Percentiles rank a stretch among this genome's conserved stretches.
Evolutionary conservation across 805 yeast species (phyloP).

Genomic region (Candida lessepsii): DNA sequence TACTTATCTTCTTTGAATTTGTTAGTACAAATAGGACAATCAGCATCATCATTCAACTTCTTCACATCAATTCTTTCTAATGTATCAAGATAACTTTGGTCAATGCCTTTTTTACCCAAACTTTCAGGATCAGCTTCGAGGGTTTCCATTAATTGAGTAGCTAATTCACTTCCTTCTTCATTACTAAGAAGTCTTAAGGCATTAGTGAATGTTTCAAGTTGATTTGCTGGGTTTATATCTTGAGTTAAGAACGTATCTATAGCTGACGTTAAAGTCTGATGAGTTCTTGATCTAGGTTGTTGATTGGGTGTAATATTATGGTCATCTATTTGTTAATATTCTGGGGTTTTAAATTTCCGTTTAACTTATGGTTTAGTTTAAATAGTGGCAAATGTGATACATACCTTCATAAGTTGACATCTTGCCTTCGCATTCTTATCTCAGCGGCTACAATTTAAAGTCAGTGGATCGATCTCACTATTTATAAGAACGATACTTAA

Average conservation of each 20-base stretch:
- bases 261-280: slow-evolving; percentile 28
- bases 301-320: slow-evolving; percentile 27
- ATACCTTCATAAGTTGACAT: slow-evolving; percentile 49
- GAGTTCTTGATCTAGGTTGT: slow-evolving; percentile 20
- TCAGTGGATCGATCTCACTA: too few relatives aligned
- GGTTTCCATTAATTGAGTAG: slow-evolving; percentile 25
- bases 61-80: slow-evolving; percentile 60
- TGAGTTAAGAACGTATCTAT: slow-evolving; percentile 34
- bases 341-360: too few relatives aligned
- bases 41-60: slow-evolving; percentile 46
- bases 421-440: slow-evolving; percentile 4
- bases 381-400: slow-evolving; percentile 18
- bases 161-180: slow-evolving; percentile 32
- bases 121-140: slow-evolving; percentile 16
- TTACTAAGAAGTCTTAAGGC: slow-evolving; percentile 31
- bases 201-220: slow-evolving; percentile 25
- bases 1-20: slow-evolving; percentile 68
- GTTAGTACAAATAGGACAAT: slow-evolving; percentile 84
- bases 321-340: slow-evolving; percentile 32
- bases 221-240: slow-evolving; percentile 5
- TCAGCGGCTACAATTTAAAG: too few relatives aligned
- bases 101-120: slow-evolving; percentile 48
- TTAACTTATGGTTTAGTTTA: too few relatives aligned
- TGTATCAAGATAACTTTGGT: slow-evolving; percentile 69
- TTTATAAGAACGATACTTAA: too few relatives aligned